Conservation (phyloP, 768 basidiomycete species). For the Agaricus subrufescens region DNA sequence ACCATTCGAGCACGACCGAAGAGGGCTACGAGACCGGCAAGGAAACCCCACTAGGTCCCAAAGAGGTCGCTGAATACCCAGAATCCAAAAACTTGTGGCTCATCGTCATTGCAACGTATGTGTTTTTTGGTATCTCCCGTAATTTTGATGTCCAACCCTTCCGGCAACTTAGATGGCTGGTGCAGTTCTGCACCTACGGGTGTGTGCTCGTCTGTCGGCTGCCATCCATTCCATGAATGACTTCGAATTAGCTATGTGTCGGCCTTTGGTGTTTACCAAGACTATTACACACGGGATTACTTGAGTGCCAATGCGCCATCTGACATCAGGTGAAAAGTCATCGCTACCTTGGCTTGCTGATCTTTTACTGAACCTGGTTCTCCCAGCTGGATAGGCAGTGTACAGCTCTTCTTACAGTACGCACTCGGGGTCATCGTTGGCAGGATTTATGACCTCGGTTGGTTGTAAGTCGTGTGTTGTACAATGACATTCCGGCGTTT, state of each 20-base stretch:
- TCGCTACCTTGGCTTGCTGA: background rate
- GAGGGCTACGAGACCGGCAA: background rate
- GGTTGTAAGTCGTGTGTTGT: conserved; percentile 30
- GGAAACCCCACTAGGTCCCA: background rate
- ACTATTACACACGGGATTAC: conserved; percentile 39
- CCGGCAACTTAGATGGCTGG: conserved; percentile 28
- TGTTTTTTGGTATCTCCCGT: conserved; percentile 2
- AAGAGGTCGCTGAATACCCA: background rate
- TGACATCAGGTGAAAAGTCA: conserved; percentile 32
- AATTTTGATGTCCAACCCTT: background rate
- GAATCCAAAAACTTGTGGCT: conserved; percentile 36
- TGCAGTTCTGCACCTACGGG: conserved; percentile 45
- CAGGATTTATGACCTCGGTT: conserved; percentile 41
- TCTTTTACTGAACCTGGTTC: conserved; percentile 1
- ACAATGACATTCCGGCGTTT: conserved; percentile 7
- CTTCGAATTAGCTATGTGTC: conserved; percentile 31
- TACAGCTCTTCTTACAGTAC: conserved; percentile 43
- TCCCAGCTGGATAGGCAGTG: conserved; percentile 45
- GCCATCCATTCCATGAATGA: conserved; percentile 3
- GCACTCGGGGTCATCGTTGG: conserved; percentile 36
- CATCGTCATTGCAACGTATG: conserved; percentile 41
- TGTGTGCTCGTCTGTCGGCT: conserved; percentile 13
- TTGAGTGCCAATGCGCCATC: conserved; percentile 34
- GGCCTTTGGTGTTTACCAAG: conserved; percentile 45
- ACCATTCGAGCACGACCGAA: background rate